Conservation (phyloP, 805 yeast species). For the Saccharomycopsis microspora region DNA sequence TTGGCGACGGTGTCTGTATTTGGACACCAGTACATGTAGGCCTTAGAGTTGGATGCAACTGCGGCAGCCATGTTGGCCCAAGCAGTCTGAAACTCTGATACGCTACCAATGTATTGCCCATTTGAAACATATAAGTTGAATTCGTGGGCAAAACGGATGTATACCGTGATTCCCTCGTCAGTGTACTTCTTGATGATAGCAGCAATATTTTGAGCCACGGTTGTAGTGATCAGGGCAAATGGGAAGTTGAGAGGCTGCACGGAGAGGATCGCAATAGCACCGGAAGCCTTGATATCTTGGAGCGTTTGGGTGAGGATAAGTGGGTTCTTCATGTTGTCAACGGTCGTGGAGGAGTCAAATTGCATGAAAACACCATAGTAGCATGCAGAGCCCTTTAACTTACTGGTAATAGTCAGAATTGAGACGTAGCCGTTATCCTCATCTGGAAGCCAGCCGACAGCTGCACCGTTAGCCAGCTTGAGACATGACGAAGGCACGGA, state of each 20-base stretch:
- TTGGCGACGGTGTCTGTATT: not conserved
- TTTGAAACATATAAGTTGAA: not conserved
- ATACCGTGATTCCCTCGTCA: constrained; percentile 4
- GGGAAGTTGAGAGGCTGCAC: constrained; percentile 5
- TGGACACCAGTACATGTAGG: constrained; percentile 6
- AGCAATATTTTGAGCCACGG: constrained; percentile 2
- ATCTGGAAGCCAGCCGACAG: constrained; percentile 8
- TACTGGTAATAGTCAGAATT: constrained; percentile 1
- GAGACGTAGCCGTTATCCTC: constrained; percentile 4
- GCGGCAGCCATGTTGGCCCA: constrained; percentile 4
- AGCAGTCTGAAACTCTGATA: not conserved
- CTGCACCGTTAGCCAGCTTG: not conserved
- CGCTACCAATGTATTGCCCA: not conserved
- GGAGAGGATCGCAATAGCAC: constrained; percentile 6
- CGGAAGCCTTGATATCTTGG: constrained; percentile 5
- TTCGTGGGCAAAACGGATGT: constrained; percentile 8
- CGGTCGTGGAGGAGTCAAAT: constrained; percentile 1
- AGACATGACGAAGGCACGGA: no score
- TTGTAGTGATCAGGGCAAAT: not conserved
- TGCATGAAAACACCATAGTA: constrained; percentile 8
- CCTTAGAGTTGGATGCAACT: constrained; percentile 2
- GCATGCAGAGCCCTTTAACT: constrained; percentile 9
- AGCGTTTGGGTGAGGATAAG: constrained; percentile 4
- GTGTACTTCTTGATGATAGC: constrained; percentile 1
- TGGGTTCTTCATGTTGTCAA: not conserved